These are phyloP conservation scores for Lentinus tigrinus DNA, from an alignment of 768 basidiomycete species.

Conservation along the genomic window DNA sequence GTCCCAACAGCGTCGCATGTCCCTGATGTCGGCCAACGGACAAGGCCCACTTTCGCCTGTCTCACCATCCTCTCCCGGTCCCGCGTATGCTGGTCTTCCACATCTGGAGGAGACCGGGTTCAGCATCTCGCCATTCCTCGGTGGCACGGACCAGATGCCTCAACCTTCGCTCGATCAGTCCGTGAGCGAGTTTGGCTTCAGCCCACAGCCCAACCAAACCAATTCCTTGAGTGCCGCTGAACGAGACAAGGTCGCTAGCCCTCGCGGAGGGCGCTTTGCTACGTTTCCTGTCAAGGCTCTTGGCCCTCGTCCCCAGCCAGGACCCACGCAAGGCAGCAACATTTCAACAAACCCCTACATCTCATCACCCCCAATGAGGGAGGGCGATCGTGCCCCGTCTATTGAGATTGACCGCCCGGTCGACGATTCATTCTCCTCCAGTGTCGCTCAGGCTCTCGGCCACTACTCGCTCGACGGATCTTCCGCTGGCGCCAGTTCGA, in stretches of 20 bases:
- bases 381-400: constrained; percentile 31
- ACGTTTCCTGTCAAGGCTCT: constrained; percentile 59
- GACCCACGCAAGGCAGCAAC: not conserved
- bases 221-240: constrained; percentile 16
- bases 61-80: not conserved
- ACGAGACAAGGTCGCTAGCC: constrained; percentile 1
- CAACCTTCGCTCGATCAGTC: not conserved
- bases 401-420: constrained; percentile 21
- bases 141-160: not conserved
- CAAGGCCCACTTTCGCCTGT: not conserved
- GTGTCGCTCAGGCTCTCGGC: constrained; percentile 38
- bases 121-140: constrained; percentile 4
- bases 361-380: constrained; percentile 12
- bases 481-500: not conserved
- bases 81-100: constrained; percentile 12
- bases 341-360: constrained; percentile 12
- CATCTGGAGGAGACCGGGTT: constrained; percentile 11
- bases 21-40: not conserved
- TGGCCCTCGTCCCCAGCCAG: constrained; percentile 22
- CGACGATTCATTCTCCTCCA: constrained; percentile 35
- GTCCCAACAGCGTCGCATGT: constrained; percentile 1
- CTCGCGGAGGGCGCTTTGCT: constrained; percentile 53
- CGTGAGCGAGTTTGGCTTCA: constrained; percentile 24
- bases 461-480: not conserved
- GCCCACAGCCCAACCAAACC: constrained; percentile 11